Evolutionary conservation across 2,329 filamentous ascomycete species (phyloP), one percentile per base, ranked within the genome.

Genomic region (Proliferodiscus dingleyae): DNA sequence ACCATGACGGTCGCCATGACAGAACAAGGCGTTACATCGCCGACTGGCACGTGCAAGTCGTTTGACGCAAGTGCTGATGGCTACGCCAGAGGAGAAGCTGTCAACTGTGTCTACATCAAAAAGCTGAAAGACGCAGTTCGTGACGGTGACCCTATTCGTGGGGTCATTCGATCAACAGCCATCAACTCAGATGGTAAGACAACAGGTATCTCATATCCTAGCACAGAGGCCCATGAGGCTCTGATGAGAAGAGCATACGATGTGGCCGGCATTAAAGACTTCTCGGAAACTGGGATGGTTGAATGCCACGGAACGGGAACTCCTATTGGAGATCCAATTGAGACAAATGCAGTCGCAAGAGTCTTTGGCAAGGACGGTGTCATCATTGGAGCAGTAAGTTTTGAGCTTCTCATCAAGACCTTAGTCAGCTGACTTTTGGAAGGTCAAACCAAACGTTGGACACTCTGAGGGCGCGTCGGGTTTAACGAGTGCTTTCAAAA

Each of bases 81-180:
- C 1, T 85, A 85, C 53, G 79, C 74, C 0, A 68, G 80, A 28
- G 81, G 79, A 1, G 82, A 85, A 55, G 81, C 79, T 1, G 67
- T 78, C 16, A 77, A 71, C 0, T 70, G 77, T 9, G 61, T 85
- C 1, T 56, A 82, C 5, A 57, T 85, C 36, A 85, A 84, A 62
- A 70, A 70, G 2, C 63, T 84, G 0, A 64, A 67, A 5, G 73
- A 80, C 57, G 81, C 81, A 0, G 54, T 84, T 5, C 64, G 66
- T 7, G 75, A 79, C 52, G 75, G 76, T 18, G 78, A 84, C 57
- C 72, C 72, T 0, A 76, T 80, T 47, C 70, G 75, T 3, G 73
- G 70, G 10, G 68, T 81, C 16, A 74, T 82, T 44, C 68, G 75
- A n/a, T 72, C 68, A 4, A 75, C 70, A 0, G 66, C 66, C 68